Conservation (phyloP, 202 grass and related monocot genomes). For the Zoysia matrella region DNA sequence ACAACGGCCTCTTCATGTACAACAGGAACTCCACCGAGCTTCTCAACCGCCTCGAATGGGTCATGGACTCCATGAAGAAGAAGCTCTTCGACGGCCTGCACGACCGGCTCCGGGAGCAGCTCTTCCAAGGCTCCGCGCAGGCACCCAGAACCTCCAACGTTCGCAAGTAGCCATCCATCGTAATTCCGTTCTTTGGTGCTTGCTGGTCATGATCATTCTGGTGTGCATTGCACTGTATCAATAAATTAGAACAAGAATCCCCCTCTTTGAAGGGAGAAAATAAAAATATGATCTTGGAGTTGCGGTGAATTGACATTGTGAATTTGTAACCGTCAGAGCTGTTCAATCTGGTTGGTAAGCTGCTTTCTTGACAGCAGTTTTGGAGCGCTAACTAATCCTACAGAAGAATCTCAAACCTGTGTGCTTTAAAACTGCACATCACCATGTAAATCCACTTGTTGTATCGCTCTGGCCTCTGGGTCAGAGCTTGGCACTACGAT, state of each 20-base stretch:
- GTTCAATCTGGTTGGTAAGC: not conserved
- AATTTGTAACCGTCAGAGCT: constrained; percentile 18
- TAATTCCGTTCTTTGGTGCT: not conserved
- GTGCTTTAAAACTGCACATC: not conserved
- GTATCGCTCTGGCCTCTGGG: not conserved
- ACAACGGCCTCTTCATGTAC: constrained; percentile 50
- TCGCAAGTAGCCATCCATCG: constrained; percentile 31
- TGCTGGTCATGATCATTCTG: not conserved
- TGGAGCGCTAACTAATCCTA: not conserved
- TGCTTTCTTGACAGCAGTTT: not conserved
- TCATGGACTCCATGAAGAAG: too few species aligned
- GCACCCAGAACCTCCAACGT: constrained; percentile 19
- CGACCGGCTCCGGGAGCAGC: constrained; percentile 74
- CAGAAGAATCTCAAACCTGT: not conserved
- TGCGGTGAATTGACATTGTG: constrained; percentile 11
- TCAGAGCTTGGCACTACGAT: not conserved
- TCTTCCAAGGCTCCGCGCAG: constrained; percentile 61
- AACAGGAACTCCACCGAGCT: too few species aligned
- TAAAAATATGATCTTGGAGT: not conserved
- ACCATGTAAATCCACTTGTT: constrained; percentile 4
- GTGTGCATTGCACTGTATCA: constrained; percentile 14
- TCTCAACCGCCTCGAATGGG: too few species aligned
- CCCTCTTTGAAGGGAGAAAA: not conserved
- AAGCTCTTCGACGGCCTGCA: constrained; percentile 53
- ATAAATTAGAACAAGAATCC: not conserved